Conservation (phyloP, 148 eudicot genomes). For the Dianthus caryophyllus region DNA sequence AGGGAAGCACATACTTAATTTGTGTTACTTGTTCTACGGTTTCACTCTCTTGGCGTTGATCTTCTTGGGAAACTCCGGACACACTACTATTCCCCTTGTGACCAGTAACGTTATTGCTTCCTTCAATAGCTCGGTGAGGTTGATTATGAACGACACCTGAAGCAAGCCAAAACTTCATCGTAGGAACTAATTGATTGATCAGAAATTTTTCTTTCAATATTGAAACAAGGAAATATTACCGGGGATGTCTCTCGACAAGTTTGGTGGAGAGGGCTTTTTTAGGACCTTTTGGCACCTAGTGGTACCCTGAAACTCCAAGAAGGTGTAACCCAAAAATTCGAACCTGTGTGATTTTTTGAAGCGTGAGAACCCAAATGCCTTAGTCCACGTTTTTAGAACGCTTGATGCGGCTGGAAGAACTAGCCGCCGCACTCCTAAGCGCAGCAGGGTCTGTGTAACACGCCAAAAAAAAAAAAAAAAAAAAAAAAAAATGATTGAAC, state of each 20-base stretch:
- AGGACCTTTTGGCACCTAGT: constrained; percentile 78
- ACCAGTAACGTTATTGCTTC: constrained; percentile 22
- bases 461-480: neutral
- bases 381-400: constrained; percentile 72
- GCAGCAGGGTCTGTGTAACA: constrained; percentile 51
- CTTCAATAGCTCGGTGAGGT: constrained; percentile 15
- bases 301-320: constrained; percentile 83
- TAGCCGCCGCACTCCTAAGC: constrained; percentile 76
- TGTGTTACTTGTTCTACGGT: constrained; percentile 37
- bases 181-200: neutral
- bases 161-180: constrained; percentile 10
- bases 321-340: constrained; percentile 51
- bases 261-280: constrained; percentile 25
- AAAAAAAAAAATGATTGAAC: too few relatives aligned
- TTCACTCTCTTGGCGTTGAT: constrained; percentile 35
- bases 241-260: constrained; percentile 28
- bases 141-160: constrained; percentile 32
- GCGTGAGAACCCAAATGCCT: constrained; percentile 69
- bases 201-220: neutral
- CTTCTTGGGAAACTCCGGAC: constrained; percentile 49
- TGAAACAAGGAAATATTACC: constrained; percentile 12
- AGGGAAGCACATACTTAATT: constrained; percentile 36
- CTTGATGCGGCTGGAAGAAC: constrained; percentile 77
- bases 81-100: constrained; percentile 36
- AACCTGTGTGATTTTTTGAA: constrained; percentile 48